Percentiles rank a stretch among this genome's conserved stretches.
These are phyloP conservation scores for Gossypium rotundifolium DNA, from an alignment of 345 rosid species.

Conservation along the genomic window DNA sequence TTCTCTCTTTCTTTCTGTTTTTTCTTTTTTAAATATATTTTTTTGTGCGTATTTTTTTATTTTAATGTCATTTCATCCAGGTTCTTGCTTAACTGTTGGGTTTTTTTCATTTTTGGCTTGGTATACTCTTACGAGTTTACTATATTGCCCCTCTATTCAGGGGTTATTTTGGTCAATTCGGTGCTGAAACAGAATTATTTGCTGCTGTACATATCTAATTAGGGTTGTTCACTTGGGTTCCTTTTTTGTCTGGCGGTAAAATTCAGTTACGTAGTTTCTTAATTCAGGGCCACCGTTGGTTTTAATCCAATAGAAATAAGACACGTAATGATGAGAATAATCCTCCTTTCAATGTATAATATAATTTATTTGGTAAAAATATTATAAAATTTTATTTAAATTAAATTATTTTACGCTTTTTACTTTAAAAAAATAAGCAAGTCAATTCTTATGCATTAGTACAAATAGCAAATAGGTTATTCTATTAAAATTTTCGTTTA, in stretches of 20 bases:
- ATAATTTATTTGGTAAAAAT: no score
- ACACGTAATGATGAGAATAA: background rate
- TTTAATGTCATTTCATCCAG: background rate
- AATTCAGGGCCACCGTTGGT: background rate
- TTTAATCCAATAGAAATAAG: background rate
- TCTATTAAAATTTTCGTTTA: no score
- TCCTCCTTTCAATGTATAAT: no score
- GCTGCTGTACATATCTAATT: background rate
- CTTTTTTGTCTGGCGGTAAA: background rate
- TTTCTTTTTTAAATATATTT: background rate
- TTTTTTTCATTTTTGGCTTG: background rate
- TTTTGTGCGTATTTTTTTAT: background rate
- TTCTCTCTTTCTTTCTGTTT: slow-evolving; percentile 11
- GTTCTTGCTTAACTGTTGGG: background rate
- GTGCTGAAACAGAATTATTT: background rate
- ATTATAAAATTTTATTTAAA: no score
- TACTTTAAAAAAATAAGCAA: no score
- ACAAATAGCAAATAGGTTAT: no score
- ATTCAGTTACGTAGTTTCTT: background rate
- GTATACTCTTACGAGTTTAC: background rate
- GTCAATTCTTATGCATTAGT: no score
- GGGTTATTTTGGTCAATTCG: background rate
- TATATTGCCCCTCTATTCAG: background rate
- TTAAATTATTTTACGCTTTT: accelerated
- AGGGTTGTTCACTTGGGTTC: background rate